Evolutionary conservation across 2,329 filamentous ascomycete genomes (phyloP).

Genomic region (Dryadomyces quercivorus): DNA sequence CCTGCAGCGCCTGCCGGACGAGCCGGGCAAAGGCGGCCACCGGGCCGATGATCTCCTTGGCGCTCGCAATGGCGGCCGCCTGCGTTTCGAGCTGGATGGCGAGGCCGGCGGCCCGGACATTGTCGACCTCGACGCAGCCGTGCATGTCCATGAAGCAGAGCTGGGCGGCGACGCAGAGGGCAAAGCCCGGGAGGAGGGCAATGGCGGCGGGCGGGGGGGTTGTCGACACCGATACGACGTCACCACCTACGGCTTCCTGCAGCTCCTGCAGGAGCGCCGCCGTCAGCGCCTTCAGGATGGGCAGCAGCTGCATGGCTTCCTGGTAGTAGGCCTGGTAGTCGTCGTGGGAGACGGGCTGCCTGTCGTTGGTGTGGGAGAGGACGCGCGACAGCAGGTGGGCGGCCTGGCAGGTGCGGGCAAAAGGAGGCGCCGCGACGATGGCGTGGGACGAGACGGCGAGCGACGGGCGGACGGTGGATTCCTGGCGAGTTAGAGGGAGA

Average conservation of each 20-base stretch:
- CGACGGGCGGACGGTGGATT: slow-evolving; percentile 5
- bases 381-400: slow-evolving; percentile 10
- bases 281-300: slow-evolving; percentile 3
- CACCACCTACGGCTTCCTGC: neutral
- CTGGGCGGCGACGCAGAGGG: slow-evolving; percentile 7
- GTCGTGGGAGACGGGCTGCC: neutral
- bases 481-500: neutral
- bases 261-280: slow-evolving; percentile 6
- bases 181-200: slow-evolving; percentile 3
- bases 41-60: slow-evolving; percentile 1
- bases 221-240: neutral
- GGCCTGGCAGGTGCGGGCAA: slow-evolving; percentile 11
- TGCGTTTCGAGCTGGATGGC: slow-evolving; percentile 9
- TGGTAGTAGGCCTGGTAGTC: slow-evolving; percentile 6
- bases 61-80: slow-evolving; percentile 2
- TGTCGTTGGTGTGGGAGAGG: slow-evolving; percentile 7
- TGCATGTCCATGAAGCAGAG: slow-evolving; percentile 9
- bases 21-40: slow-evolving; percentile 1
- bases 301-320: slow-evolving; percentile 7
- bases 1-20: neutral
- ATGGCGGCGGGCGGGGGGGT: neutral
- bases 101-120: slow-evolving; percentile 3
- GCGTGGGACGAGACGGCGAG: slow-evolving; percentile 8
- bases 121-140: slow-evolving; percentile 7
- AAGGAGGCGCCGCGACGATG: slow-evolving; percentile 5